Evolutionary conservation across 225 moss, liverwort and hornwort species (phyloP).

Genomic region (Marchantia polymorpha): DNA sequence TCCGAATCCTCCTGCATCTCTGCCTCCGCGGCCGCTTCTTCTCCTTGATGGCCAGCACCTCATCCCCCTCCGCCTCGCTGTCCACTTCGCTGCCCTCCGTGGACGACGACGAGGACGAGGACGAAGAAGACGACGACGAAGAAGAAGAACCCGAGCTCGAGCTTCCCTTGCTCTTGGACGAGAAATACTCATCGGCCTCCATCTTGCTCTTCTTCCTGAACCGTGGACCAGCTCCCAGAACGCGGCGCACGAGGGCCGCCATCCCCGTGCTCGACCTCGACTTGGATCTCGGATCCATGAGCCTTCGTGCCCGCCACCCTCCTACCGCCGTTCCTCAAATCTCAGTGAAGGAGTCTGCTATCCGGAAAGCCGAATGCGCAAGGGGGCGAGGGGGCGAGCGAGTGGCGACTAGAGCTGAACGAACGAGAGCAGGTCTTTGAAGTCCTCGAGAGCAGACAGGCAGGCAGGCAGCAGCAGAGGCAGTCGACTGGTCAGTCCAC

Average conservation of each 20-base stretch:
- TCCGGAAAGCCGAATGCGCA: background rate
- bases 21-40: constrained; percentile 2
- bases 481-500: too few species aligned
- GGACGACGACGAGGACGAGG: background rate
- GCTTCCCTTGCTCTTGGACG: background rate
- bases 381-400: background rate
- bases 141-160: background rate
- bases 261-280: background rate
- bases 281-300: constrained; percentile 10
- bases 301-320: background rate
- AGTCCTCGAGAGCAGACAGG: background rate
- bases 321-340: background rate
- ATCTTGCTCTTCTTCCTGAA: background rate
- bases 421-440: background rate
- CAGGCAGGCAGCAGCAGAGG: background rate
- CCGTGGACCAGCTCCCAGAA: constrained; percentile 13
- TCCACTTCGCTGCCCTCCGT: background rate
- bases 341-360: background rate
- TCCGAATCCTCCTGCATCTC: background rate
- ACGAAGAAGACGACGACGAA: too few species aligned
- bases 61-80: constrained; percentile 7
- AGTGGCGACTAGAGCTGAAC: background rate
- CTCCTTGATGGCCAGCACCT: background rate
- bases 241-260: constrained; percentile 7
- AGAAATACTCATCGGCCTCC: background rate